Evolutionary conservation across 495 filamentous ascomycete genomes (phyloP).

Genomic region (Aspergillus incahuasiensis): DNA sequence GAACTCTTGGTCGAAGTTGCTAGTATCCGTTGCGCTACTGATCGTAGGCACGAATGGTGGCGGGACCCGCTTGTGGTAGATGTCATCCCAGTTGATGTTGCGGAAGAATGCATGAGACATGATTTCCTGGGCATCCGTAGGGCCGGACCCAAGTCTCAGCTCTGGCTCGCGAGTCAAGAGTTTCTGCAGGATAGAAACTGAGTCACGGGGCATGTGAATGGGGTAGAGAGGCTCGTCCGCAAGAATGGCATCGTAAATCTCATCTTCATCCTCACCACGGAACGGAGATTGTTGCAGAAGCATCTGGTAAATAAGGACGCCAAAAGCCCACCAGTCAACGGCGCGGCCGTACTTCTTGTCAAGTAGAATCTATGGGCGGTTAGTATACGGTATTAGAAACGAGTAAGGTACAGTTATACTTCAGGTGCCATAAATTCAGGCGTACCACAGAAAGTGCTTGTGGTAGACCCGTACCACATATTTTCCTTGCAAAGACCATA

Average conservation of each 20-base stretch:
- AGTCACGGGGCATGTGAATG: constrained; percentile 98
- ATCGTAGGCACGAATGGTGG: constrained; percentile 89
- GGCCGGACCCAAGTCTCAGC: constrained; percentile 83
- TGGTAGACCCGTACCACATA: constrained; percentile 98
- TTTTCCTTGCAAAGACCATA: constrained; percentile 99
- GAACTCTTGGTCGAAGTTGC: constrained; percentile 98
- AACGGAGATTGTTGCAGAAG: constrained; percentile 97
- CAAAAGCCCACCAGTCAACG: constrained; percentile 99
- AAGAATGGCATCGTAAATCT: constrained; percentile 99
- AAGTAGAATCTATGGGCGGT: constrained; percentile 70
- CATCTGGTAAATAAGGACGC: constrained; percentile 99
- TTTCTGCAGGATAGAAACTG: constrained; percentile 96
- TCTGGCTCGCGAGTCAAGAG: constrained; percentile 94
- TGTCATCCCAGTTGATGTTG: constrained; percentile 97
- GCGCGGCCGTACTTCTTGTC: constrained; percentile 98
- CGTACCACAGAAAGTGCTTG: constrained; percentile 97
- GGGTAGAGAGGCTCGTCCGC: constrained; percentile 97
- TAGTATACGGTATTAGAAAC: constrained; percentile 5
- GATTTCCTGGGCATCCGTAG: constrained; percentile 97
- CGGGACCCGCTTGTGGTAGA: constrained; percentile 87
- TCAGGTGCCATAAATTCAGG: constrained; percentile 99
- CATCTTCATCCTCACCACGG: constrained; percentile 98
- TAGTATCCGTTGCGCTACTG: constrained; percentile 88
- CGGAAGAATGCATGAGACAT: constrained; percentile 99
- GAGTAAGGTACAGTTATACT: constrained; percentile 44